Evolutionary conservation across 75 land plant species (phyloP).

Genomic region (Isoetes taiwanensis): DNA sequence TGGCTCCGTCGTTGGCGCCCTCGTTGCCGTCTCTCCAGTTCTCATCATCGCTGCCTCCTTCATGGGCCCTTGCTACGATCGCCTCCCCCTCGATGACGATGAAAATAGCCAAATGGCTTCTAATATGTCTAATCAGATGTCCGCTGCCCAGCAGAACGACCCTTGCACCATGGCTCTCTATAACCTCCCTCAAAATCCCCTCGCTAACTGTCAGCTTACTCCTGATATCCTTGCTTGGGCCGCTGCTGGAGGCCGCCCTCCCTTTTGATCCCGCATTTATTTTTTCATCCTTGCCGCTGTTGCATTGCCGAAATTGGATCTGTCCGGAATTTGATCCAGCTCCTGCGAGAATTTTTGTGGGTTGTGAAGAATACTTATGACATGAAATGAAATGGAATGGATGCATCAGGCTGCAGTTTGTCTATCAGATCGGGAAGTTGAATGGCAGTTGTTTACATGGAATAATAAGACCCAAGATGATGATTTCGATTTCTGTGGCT

Average conservation of each 20-base stretch:
- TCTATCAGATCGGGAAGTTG: no score
- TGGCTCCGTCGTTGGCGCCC: slow-evolving; percentile 48
- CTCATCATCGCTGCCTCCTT: slow-evolving; percentile 66
- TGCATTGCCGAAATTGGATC: no score
- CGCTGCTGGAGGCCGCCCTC: slow-evolving; percentile 1
- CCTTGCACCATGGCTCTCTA: slow-evolving; percentile 5
- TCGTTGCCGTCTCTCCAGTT: slow-evolving; percentile 57
- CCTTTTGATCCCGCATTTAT: slow-evolving; percentile 5
- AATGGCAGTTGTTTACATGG: no score
- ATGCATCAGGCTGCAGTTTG: no score
- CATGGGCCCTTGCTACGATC: slow-evolving; percentile 53
- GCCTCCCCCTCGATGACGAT: slow-evolving; percentile 59
- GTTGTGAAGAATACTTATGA: no score
- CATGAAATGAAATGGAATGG: no score
- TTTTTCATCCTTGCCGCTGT: no score
- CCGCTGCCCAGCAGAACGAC: not conserved
- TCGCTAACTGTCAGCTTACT: not conserved
- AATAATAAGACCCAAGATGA: no score
- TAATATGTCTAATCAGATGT: no score
- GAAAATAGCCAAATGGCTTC: slow-evolving; percentile 21
- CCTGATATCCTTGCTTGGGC: slow-evolving; percentile 8
- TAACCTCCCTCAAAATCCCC: not conserved
- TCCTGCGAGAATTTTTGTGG: no score
- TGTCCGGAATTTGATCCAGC: no score
- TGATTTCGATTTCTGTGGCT: no score